These are phyloP conservation scores for Kwoniella sp. DNA, from an alignment of 768 basidiomycete species.

Conservation along the genomic window DNA sequence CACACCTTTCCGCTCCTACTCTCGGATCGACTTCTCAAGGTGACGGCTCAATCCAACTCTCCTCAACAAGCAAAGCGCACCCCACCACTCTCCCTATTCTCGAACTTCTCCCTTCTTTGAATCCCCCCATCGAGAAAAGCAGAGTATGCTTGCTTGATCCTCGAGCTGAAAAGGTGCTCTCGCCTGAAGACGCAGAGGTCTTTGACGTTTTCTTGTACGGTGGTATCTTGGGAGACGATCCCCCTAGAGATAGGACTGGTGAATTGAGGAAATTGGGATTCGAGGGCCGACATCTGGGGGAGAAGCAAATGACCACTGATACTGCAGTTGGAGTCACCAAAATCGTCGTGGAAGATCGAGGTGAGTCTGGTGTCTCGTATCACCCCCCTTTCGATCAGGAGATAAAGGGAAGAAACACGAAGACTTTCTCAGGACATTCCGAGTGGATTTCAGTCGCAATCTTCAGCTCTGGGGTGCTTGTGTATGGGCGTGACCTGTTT, in stretches of 20 bases:
- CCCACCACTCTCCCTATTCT: conserved; percentile 58
- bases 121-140: conserved; percentile 64
- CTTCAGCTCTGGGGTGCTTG: too few species aligned
- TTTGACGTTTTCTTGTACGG: conserved; percentile 93
- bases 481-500: too few species aligned
- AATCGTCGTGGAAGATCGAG: conserved; percentile 71
- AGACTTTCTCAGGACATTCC: too few species aligned
- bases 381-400: neutral
- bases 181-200: conserved; percentile 72
- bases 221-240: conserved; percentile 77
- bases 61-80: conserved; percentile 57
- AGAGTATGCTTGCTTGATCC: conserved; percentile 93
- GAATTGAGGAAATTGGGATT: conserved; percentile 86
- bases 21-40: conserved; percentile 22
- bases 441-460: too few species aligned
- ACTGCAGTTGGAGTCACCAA: conserved; percentile 92
- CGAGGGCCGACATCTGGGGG: conserved; percentile 78
- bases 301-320: conserved; percentile 97
- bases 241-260: conserved; percentile 87
- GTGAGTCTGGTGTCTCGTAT: conserved; percentile 53
- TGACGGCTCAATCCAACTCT: neutral
- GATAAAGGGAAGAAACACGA: neutral
- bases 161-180: conserved; percentile 68
- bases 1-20: conserved; percentile 48
- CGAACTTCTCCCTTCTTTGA: conserved; percentile 44